These are phyloP conservation scores for Wickerhamomyces bisporus DNA, from an alignment of 805 yeast species.

Conservation along the genomic window DNA sequence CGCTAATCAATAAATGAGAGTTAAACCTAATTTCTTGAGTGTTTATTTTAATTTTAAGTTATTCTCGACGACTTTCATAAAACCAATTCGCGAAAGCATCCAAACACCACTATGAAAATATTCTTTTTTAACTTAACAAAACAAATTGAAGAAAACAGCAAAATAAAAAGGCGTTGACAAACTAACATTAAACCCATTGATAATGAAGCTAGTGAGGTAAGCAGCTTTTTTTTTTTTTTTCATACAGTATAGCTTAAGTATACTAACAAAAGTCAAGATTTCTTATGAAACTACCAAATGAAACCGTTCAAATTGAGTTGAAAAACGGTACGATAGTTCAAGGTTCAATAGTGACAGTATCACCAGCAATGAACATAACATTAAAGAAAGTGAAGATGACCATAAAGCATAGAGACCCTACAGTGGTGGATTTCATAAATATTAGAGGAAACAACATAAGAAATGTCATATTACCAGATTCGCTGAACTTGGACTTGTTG, in stretches of 20 bases:
- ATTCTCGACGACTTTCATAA: too few species aligned
- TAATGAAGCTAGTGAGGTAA: slow-evolving; percentile 6
- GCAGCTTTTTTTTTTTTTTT: too few species aligned
- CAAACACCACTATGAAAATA: background rate
- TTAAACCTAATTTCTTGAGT: too few species aligned
- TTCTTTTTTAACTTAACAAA: too few species aligned
- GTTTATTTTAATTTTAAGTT: too few species aligned
- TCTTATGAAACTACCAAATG: slow-evolving; percentile 78
- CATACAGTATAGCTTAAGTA: too few species aligned
- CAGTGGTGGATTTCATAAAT: slow-evolving; percentile 69
- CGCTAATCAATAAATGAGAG: too few species aligned
- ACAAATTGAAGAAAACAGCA: too few species aligned
- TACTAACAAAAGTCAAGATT: slow-evolving; percentile 33
- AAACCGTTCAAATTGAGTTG: slow-evolving; percentile 84
- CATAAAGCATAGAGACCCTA: slow-evolving; percentile 63
- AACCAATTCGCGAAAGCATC: too few species aligned
- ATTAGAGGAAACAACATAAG: slow-evolving; percentile 88
- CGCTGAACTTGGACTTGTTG: slow-evolving; percentile 64
- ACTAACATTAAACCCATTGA: too few species aligned
- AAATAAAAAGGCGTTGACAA: too few species aligned
- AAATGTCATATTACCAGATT: slow-evolving; percentile 79
- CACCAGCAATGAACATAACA: slow-evolving; percentile 88
- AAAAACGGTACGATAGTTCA: slow-evolving; percentile 85
- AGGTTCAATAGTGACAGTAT: slow-evolving; percentile 79
- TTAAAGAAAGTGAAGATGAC: slow-evolving; percentile 78